Percentiles rank a stretch among this genome's conserved stretches.
These are phyloP conservation scores for Auriculariales sp. DNA, from an alignment of 768 basidiomycete species.

Conservation along the genomic window DNA sequence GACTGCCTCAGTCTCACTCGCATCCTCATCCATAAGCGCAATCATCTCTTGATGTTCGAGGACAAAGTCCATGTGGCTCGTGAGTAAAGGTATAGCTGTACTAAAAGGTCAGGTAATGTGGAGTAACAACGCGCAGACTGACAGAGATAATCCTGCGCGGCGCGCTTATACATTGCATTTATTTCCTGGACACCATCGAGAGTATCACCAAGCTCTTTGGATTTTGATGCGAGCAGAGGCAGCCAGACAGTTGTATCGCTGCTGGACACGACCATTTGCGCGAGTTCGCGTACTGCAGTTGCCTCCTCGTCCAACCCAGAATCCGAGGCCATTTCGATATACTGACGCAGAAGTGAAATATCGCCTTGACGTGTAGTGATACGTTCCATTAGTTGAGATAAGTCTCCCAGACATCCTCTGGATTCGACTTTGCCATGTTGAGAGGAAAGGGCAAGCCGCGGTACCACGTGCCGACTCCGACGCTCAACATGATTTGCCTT, in stretches of 20 bases:
- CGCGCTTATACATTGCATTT: conserved; percentile 44
- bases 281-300: conserved; percentile 49
- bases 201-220: conserved; percentile 22
- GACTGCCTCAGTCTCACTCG: conserved; percentile 42
- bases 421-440: not conserved
- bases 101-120: conserved; percentile 9
- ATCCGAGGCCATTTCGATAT: conserved; percentile 46
- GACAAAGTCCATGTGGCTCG: conserved; percentile 52
- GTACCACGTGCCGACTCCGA: too few relatives aligned
- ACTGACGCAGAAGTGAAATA: conserved; percentile 46
- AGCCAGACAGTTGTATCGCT: conserved; percentile 65
- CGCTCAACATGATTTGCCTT: too few relatives aligned
- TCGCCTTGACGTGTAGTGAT: conserved; percentile 33
- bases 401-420: conserved; percentile 25
- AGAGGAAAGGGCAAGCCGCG: too few relatives aligned
- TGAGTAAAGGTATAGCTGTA: conserved; percentile 61
- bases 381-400: conserved; percentile 23
- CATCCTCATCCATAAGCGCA: conserved; percentile 21
- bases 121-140: conserved; percentile 18
- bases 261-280: conserved; percentile 44
- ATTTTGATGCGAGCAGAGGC: conserved; percentile 45
- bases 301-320: conserved; percentile 44
- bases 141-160: conserved; percentile 73
- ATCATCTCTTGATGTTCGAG: conserved; percentile 19
- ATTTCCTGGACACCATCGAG: conserved; percentile 38